These are phyloP conservation scores for Rhododendron ovatum DNA, from an alignment of 148 eudicot species.

Conservation along the genomic window DNA sequence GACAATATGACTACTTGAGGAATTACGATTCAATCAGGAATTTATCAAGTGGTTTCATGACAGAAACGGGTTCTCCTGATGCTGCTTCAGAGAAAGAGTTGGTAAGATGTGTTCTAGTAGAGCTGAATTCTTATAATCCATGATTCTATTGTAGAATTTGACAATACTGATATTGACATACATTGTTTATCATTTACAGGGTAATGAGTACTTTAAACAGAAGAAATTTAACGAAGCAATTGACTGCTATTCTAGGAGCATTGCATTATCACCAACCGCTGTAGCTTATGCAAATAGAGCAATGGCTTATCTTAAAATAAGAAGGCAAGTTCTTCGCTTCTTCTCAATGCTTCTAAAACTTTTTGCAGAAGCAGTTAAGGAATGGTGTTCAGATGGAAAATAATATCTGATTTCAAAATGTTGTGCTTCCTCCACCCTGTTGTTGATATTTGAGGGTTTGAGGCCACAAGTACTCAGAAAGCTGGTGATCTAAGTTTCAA, in stretches of 20 bases:
- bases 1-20: constrained; percentile 30
- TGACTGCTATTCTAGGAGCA: constrained; percentile 92
- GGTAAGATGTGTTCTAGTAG: constrained; percentile 30
- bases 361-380: not conserved
- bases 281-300: constrained; percentile 97
- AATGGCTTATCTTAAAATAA: constrained; percentile 89
- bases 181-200: constrained; percentile 38
- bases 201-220: constrained; percentile 87
- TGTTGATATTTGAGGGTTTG: not conserved
- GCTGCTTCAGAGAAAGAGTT: constrained; percentile 91
- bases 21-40: constrained; percentile 44
- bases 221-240: constrained; percentile 91
- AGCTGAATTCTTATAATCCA: not conserved
- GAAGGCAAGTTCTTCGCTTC: constrained; percentile 40
- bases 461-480: not conserved
- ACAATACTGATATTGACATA: not conserved
- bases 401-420: not conserved
- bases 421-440: not conserved
- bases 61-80: constrained; percentile 56
- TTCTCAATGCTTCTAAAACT: not conserved
- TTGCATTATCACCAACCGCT: constrained; percentile 89
- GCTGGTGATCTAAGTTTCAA: not conserved
- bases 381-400: not conserved
- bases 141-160: not conserved
- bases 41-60: constrained; percentile 37